These are phyloP conservation scores for Beauveria rudraprayagi DNA, from an alignment of 2,329 filamentous ascomycete genomes.

Conservation along the genomic window DNA sequence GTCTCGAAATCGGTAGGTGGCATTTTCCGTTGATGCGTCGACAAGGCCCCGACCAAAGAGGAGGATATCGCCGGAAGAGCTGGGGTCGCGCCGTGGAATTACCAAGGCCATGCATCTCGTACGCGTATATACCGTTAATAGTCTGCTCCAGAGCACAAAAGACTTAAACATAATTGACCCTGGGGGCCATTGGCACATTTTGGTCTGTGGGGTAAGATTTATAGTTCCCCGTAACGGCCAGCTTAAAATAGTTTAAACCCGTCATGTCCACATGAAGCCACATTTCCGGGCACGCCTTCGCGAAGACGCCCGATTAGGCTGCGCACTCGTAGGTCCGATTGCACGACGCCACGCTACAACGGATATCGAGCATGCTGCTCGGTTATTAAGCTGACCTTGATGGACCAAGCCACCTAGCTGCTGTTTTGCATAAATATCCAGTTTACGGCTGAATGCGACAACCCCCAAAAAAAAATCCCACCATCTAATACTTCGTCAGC, in stretches of 20 bases:
- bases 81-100: not conserved
- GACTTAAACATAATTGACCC: not conserved
- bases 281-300: not conserved
- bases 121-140: not conserved
- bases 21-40: constrained; percentile 25
- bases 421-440: not conserved
- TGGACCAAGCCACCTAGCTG: not conserved
- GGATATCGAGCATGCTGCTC: not conserved
- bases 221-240: not conserved
- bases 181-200: not conserved
- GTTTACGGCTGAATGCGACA: not conserved
- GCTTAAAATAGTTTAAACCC: not conserved
- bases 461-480: not conserved
- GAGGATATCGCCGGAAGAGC: too few relatives aligned
- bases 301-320: not conserved
- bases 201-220: not conserved
- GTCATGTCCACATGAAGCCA: not conserved
- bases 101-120: not conserved
- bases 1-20: constrained; percentile 21
- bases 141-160: not conserved
- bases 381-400: not conserved
- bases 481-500: not conserved
- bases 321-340: not conserved
- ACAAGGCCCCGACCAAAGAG: constrained; percentile 40
- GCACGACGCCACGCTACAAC: not conserved